Base-by-base conservation (phyloP, 305 asterid genomes). In the Solanum hybrid region DNA sequence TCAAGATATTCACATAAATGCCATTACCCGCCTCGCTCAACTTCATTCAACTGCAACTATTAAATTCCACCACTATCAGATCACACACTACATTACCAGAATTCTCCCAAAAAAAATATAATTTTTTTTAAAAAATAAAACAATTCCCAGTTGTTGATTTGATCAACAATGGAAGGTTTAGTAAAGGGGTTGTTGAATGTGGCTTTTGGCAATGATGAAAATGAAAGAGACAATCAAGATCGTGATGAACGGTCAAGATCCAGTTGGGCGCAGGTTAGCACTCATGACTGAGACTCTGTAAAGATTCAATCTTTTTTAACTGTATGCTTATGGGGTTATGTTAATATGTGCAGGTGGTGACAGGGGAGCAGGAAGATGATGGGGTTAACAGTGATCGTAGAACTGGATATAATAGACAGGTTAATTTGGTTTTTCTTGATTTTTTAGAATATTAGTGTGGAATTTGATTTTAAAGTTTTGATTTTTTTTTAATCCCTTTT, bases 231-330 rank as follows among this genome's bases (percentile, higher is more conserved):
- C 13, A 33, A 90, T 83, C 80, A 86, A 26, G n/a, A 87, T 46
- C 90, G 86, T 75, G 95, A 93, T 39, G 92, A 95, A 86, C 95
- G 86, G 51, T 92, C 97, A 89, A 93, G 96, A 93, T 96, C 97
- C 88, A 91, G 92, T 83, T 97, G 99, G 99, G 96, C 99, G 69
- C 90, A 97, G 96, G 99, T 97, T 89, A 64, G 90, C 76, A 24
- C 35, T 75, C 39, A 82, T 4, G 76, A 79, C 0, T 51, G 31
- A 4, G 3, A 84, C 75, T 35, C 0, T 14, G 1, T 67, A 42
- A 86, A 57, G 11, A 26, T 36, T 67, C 22, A 61, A 73, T 26
- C 4, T 81, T 34, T 42, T 18, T 13, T 3, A 11, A 31, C 5
- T 87, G 64, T 73, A 26, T 71, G 4, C 12, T 89, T 24, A 86